Evolutionary conservation across 1,284 basidiomycete genomes (phyloP), one percentile per base, ranked within the genome.

Genomic region (Heterobasidion parviporum): DNA sequence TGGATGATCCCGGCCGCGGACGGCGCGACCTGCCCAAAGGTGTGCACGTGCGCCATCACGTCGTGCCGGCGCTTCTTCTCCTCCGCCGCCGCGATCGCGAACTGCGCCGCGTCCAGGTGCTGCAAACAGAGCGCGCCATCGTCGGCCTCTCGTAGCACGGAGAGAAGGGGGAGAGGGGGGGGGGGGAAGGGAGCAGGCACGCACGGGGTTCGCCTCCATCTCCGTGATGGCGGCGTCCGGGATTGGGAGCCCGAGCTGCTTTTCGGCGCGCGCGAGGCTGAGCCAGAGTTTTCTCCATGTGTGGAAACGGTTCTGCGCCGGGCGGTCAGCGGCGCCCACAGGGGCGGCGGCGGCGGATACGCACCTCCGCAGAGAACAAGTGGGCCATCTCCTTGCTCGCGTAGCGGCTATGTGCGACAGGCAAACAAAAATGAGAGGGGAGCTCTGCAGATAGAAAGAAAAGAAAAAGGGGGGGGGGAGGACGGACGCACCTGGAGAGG

Each of bases 11-110:
- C 92, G 9, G 96, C 96, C 14, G 96, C 96, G 49, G 93, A 90
- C 14, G 97, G 97, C 1, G 94, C 94, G 57, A 97, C 90, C 35
- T 80, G 80, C 10, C 96, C 96, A 70, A 98, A 99, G 8, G 94
- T 96, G 73, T 99, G 94, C 45, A 99, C 96, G 70, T 99, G 96
- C 0, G 96, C 96, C 96, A 99, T 99, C 54, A 98, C 95, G 73
- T 98, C 96, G 74, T 99, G 96, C n/a, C 96, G 81, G 33, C 97
- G 77, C 72, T 93, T 95, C 79, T 97, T 98, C 75, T 99, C 96
- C 71, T 99, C 97, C 60, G 83, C 78, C 0, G 94, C 94, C 2
- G 96, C 96, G 54, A 92, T 80, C 62, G 87, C 87, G 70, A 98
- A 98, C 74, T 99, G 97, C 48, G 87, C 83, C 47, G 86, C 89